Evolutionary conservation across 805 yeast species (phyloP).

Genomic region (Lipomyces orientalis): DNA sequence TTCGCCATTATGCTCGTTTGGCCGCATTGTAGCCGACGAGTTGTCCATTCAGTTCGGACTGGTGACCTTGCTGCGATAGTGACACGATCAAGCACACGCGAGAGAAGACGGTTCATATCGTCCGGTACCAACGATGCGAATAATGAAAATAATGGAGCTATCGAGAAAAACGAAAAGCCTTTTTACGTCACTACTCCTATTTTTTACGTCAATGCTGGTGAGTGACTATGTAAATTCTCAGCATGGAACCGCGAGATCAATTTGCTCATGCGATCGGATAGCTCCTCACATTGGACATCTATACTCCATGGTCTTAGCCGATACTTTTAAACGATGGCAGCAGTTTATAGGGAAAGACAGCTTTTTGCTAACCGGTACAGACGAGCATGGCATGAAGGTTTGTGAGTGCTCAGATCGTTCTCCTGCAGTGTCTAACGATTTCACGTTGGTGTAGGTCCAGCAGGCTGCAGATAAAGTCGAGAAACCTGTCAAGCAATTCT

Average conservation of each 20-base stretch:
- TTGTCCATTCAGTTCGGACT: neutral
- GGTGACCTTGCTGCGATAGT: neutral
- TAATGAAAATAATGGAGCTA: neutral
- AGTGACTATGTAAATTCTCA: conserved; percentile 3
- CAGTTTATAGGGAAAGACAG: conserved; percentile 53
- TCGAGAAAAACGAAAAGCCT: conserved; percentile 35
- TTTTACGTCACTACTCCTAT: conserved; percentile 85
- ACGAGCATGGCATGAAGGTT: conserved; percentile 89
- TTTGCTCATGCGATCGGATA: neutral
- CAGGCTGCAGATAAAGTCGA: conserved; percentile 70
- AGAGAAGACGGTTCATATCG: neutral
- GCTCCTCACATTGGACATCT: conserved; percentile 93
- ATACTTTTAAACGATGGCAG: conserved; percentile 78
- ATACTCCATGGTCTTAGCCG: conserved; percentile 84
- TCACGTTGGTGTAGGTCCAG: conserved; percentile 55
- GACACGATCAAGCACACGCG: neutral
- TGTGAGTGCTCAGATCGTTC: neutral
- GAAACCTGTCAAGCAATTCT: conserved; percentile 67
- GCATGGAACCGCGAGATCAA: neutral
- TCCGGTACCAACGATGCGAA: neutral
- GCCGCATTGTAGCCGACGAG: neutral
- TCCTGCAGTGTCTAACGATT: neutral
- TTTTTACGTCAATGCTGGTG: conserved; percentile 86
- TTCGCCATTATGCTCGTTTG: neutral
- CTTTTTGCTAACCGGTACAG: conserved; percentile 87